These are phyloP conservation scores for Eutrema yunnanense DNA, from an alignment of 345 rosid genomes.

Conservation along the genomic window DNA sequence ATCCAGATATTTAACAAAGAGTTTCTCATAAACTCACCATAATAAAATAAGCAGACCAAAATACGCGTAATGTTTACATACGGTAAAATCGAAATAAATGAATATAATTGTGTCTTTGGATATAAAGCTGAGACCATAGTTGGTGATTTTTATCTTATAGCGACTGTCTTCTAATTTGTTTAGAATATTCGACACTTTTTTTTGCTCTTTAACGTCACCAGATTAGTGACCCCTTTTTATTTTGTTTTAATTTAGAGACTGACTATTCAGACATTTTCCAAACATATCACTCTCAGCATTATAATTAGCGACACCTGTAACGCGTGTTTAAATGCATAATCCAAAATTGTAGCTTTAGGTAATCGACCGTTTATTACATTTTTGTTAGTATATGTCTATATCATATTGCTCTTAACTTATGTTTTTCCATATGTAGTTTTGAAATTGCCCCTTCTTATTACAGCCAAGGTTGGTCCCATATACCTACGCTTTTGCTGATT, in stretches of 20 bases:
- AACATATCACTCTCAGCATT: conserved; percentile 19
- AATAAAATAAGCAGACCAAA: too few relatives aligned
- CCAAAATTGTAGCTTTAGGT: conserved; percentile 18
- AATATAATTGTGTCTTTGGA: too few relatives aligned
- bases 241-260: background rate
- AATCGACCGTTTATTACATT: conserved; percentile 17
- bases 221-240: background rate
- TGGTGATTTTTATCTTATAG: too few relatives aligned
- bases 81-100: too few relatives aligned
- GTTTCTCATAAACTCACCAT: background rate
- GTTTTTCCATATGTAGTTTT: background rate
- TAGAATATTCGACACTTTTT: conserved; percentile 4
- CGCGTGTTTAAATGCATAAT: conserved; percentile 23
- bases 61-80: too few relatives aligned
- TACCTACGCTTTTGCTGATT: too few relatives aligned
- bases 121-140: too few relatives aligned
- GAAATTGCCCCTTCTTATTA: background rate
- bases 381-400: background rate
- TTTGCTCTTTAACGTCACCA: background rate
- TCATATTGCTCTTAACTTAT: background rate
- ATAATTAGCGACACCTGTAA: conserved; percentile 24
- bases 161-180: too few relatives aligned
- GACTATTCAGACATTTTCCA: conserved; percentile 12
- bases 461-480: background rate
- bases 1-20: background rate